Evolutionary conservation across 1,139 yeast species (phyloP), one percentile per base, ranked within the genome.

Genomic region (Zygotorulaspora mrakii): DNA sequence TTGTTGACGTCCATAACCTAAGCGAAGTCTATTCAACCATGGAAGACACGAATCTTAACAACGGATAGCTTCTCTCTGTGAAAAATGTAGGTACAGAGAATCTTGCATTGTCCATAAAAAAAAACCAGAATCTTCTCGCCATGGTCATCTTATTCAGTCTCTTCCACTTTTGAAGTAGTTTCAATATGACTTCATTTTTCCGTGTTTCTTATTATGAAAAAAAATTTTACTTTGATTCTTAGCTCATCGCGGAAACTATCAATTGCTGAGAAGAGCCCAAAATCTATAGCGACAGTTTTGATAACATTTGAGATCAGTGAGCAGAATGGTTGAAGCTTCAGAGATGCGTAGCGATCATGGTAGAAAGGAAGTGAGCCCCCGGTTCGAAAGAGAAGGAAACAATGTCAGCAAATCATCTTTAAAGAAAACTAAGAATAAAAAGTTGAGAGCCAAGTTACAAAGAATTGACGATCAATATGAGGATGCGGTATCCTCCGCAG

Each of bases 401-500:
- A 42, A 37, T 23, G 46, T 40, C 31, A 46, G 45, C 30, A 52
- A 49, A 28, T 25, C 46, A 18, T 25, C 42, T 14, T 40, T 39
- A 5, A 52, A 48, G 40, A 57, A 49, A 32, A 54, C 55, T 4
- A 79, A 74, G 57, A 85, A 82, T 62, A 73, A 72, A 55, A 78
- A 78, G 55, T 67, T 85, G 38, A 75, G 76, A 59, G 77, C 83
- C 11, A 79, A 79, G 17, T 62, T 88, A 54, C 77, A 77, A 53
- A 73, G 77, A 52, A 66, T 82, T 42, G 95, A 91, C 56, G 71
- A 73, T 37, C 82, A 82, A 53, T 86, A 85, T 62, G 76, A 77
- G 49, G 83, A 82, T 47, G 95, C 96, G 0, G 77, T 86, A 14
- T 69, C 73, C 49, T 75, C 88, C 11, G 96, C 96, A 1, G 86